Conservation (phyloP, 2,329 filamentous ascomycete species). For the Exophiala lecanii-corni region DNA sequence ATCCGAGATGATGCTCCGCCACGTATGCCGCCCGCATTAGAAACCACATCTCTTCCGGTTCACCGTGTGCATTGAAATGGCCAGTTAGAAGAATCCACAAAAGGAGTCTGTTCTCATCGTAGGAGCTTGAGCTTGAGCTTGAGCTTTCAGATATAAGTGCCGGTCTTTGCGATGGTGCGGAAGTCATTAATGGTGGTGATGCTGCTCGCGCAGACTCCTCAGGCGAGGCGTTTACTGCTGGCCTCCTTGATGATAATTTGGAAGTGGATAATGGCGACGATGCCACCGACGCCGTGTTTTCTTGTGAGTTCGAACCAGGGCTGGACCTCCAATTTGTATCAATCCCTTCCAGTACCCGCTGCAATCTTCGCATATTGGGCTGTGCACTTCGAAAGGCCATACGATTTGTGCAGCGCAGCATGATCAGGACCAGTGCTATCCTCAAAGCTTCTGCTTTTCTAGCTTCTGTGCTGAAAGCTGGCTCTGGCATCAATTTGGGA, state of each 20-base stretch:
- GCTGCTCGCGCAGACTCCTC: conserved; percentile 12
- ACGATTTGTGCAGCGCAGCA: conserved; percentile 7
- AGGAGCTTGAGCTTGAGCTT: conserved; percentile 12
- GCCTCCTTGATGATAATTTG: too few relatives aligned
- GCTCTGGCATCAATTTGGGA: neutral
- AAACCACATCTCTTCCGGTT: conserved; percentile 10
- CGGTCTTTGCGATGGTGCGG: too few relatives aligned
- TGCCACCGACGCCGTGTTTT: too few relatives aligned
- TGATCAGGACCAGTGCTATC: conserved; percentile 6
- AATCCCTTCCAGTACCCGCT: conserved; percentile 29
- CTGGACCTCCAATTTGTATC: conserved; percentile 25
- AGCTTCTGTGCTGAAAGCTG: neutral
- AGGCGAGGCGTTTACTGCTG: too few relatives aligned
- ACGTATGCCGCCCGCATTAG: conserved; percentile 7
- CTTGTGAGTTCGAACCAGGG: neutral
- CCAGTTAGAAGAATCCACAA: conserved; percentile 12
- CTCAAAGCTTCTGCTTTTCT: conserved; percentile 5
- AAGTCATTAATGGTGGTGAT: neutral
- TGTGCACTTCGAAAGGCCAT: conserved; percentile 5
- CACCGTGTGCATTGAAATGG: conserved; percentile 9
- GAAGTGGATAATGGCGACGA: too few relatives aligned
- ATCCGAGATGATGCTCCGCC: conserved; percentile 4
- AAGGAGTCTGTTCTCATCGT: conserved; percentile 9
- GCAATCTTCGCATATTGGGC: conserved; percentile 10
- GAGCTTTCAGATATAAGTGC: neutral